phyloP scores from a whole-genome alignment of 768 basidiomycete species.

The Mycena amicta region DNA sequence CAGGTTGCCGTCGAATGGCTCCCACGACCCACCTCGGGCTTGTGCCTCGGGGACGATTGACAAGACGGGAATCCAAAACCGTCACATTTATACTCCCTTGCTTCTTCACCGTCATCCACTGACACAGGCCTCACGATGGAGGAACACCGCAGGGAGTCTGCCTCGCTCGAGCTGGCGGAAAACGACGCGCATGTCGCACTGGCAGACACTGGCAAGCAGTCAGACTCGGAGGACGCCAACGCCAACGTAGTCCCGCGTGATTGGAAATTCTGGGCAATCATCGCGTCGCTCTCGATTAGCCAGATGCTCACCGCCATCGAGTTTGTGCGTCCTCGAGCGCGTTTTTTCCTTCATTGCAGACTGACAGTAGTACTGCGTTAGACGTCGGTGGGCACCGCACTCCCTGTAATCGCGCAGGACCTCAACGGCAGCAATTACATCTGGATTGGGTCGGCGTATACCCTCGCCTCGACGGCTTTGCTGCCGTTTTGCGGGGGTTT shows the following conservation, averaged over 20 bases:
- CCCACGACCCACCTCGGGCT: too few species aligned
- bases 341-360: too few species aligned
- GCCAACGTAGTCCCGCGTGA: not conserved
- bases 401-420: not conserved
- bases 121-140: too few species aligned
- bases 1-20: too few species aligned
- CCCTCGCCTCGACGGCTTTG: slow-evolving; percentile 35
- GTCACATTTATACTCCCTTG: too few species aligned
- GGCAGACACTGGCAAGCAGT: not conserved
- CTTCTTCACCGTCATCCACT: too few species aligned
- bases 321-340: not conserved
- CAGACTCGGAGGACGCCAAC: not conserved
- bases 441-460: slow-evolving; percentile 38
- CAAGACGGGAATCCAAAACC: too few species aligned
- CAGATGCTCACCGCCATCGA: not conserved
- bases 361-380: too few species aligned
- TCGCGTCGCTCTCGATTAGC: not conserved
- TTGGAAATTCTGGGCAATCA: not conserved
- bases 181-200: not conserved
- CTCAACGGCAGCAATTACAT: slow-evolving; percentile 26
- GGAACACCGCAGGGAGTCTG: too few species aligned
- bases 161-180: too few species aligned
- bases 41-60: too few species aligned
- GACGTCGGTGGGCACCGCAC: not conserved
- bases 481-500: slow-evolving; percentile 33